Percentiles rank a stretch among this genome's conserved stretches.
Evolutionary conservation across 192 early-diverging fungal genomes (phyloP).

Genomic region (Glomus cerebriforme): DNA sequence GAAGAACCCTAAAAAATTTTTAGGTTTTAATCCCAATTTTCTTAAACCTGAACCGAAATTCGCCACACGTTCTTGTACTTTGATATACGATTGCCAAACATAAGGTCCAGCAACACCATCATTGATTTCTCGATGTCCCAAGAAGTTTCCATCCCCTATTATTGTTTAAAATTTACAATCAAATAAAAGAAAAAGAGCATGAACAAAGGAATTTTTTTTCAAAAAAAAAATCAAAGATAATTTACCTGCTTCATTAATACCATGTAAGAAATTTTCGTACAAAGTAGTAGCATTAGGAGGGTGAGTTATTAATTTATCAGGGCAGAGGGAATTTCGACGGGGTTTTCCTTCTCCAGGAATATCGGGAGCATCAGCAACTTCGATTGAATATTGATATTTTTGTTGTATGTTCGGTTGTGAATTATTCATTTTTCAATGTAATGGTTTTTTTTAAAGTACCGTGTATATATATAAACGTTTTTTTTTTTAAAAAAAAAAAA

Average conservation of each 20-base stretch:
- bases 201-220: too few relatives aligned
- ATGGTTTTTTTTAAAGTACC: too few relatives aligned
- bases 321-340: slow-evolving; percentile 53
- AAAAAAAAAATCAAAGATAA: neutral
- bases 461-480: too few relatives aligned
- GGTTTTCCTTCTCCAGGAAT: slow-evolving; percentile 61
- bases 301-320: slow-evolving; percentile 55
- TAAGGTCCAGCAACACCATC: slow-evolving; percentile 62
- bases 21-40: slow-evolving; percentile 55
- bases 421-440: too few relatives aligned
- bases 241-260: slow-evolving; percentile 65
- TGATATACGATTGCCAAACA: slow-evolving; percentile 72
- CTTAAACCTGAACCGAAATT: slow-evolving; percentile 71
- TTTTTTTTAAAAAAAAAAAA: too few relatives aligned
- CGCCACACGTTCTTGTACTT: slow-evolving; percentile 60
- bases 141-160: neutral
- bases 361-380: slow-evolving; percentile 47
- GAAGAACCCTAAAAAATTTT: slow-evolving; percentile 63
- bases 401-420: too few relatives aligned
- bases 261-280: slow-evolving; percentile 78
- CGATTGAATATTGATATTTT: slow-evolving; percentile 35
- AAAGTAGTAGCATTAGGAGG: slow-evolving; percentile 61
- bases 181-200: neutral
- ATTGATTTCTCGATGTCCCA: slow-evolving; percentile 58
- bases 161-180: too few relatives aligned